phyloP scores from a whole-genome alignment of 495 filamentous ascomycete genomes.

The Penicillium argentinense region DNA sequence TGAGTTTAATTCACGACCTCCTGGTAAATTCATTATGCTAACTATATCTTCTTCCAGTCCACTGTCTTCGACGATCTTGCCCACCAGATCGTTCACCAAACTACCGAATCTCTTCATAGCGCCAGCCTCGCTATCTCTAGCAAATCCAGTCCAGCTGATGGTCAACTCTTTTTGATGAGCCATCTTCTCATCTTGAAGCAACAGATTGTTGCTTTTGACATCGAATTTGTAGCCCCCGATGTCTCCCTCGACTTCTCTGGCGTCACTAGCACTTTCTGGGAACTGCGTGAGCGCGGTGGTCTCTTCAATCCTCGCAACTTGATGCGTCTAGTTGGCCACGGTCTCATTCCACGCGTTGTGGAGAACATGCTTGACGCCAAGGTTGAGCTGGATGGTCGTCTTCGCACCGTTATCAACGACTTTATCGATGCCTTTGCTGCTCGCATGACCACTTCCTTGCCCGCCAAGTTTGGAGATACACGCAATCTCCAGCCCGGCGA shows the following conservation, averaged over 20 bases:
- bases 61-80: constrained; percentile 76
- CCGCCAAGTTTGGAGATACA: constrained; percentile 42
- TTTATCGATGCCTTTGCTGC: constrained; percentile 64
- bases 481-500: constrained; percentile 38
- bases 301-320: constrained; percentile 67
- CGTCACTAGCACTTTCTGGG: constrained; percentile 76
- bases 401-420: constrained; percentile 75
- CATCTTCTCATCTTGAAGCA: constrained; percentile 90
- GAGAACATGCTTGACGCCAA: constrained; percentile 75
- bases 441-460: constrained; percentile 55
- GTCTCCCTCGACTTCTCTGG: constrained; percentile 75
- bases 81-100: constrained; percentile 75
- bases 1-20: constrained; percentile 21
- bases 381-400: constrained; percentile 75
- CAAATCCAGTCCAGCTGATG: constrained; percentile 60
- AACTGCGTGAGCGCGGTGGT: constrained; percentile 65
- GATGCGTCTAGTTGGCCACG: constrained; percentile 57
- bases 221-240: constrained; percentile 77
- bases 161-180: constrained; percentile 84
- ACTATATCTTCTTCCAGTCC: constrained; percentile 41
- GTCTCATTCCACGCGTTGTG: constrained; percentile 59
- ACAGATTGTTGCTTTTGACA: constrained; percentile 88
- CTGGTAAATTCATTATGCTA: constrained; percentile 9
- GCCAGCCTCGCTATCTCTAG: constrained; percentile 50
- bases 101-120: constrained; percentile 61